A percentile compares a stretch with the other conserved stretches of the same genome.
These are phyloP conservation scores for Ustilago trichophora DNA, from an alignment of 1,284 basidiomycete genomes.

Conservation along the genomic window DNA sequence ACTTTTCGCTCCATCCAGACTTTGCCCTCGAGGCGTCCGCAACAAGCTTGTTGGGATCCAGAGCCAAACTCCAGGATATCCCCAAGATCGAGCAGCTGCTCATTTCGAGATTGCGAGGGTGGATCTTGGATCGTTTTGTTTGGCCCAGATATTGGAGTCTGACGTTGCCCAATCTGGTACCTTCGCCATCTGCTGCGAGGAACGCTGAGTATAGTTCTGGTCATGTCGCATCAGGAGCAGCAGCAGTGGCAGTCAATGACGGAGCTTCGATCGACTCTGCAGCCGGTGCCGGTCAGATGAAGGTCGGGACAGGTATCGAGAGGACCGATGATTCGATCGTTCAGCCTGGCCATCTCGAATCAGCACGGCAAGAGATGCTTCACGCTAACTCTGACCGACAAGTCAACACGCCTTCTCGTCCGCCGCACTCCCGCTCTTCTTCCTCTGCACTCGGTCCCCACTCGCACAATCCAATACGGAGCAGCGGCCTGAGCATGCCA, in stretches of 20 bases:
- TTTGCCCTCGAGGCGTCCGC: slow-evolving; percentile 71
- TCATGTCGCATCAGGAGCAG: not conserved
- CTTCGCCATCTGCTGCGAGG: slow-evolving; percentile 29
- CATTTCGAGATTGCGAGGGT: slow-evolving; percentile 69
- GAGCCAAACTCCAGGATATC: slow-evolving; percentile 72
- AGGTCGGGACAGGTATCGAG: slow-evolving; percentile 34
- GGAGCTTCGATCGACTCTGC: not conserved
- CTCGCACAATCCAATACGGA: slow-evolving; percentile 3
- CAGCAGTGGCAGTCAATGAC: not conserved
- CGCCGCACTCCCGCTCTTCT: slow-evolving; percentile 14
- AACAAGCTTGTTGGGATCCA: slow-evolving; percentile 70
- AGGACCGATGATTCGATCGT: slow-evolving; percentile 34
- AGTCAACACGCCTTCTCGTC: not conserved
- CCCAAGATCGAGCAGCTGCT: slow-evolving; percentile 73
- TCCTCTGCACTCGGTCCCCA: slow-evolving; percentile 2
- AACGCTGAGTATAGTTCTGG: not conserved
- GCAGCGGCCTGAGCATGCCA: slow-evolving; percentile 2
- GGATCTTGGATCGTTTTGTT: slow-evolving; percentile 70
- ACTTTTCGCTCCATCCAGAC: slow-evolving; percentile 71
- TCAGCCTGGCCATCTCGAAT: slow-evolving; percentile 41
- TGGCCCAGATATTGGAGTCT: slow-evolving; percentile 69
- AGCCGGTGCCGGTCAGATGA: slow-evolving; percentile 28
- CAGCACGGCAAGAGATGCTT: slow-evolving; percentile 36
- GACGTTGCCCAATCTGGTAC: slow-evolving; percentile 66
- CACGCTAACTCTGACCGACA: slow-evolving; percentile 7